Evolutionary conservation across 139 green algal genomes (phyloP), one percentile per base, ranked within the genome.

Genomic region (Chlorella sp.): DNA sequence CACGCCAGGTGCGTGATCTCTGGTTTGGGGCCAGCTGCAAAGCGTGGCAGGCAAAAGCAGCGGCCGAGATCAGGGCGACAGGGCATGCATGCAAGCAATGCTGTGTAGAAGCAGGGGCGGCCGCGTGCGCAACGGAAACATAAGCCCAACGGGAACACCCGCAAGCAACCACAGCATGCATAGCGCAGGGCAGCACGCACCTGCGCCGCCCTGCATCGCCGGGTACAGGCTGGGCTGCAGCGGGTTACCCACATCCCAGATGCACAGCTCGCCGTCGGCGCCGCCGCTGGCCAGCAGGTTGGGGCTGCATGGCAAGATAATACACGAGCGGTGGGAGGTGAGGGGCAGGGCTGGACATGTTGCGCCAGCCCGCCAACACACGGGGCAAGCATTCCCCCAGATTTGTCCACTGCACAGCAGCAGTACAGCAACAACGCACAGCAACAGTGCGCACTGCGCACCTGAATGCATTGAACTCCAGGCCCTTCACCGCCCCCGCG

Each of bases 191-290:
- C 44, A 51, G 44, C 44, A 51, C 44, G 23, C 73, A 57, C 74
- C 74, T 21, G 76, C 56, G 67, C 75, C 65, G 30, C 41, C 82
- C 83, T 94, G 91, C 60, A 95, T 86, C 0, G 90, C 80, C 3
- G 94, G 93, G 79, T 93, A 97, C 28, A 92, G 81, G 18, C 75
- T 87, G 5, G 97, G 97, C 36, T 90, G 88, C 3, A 88, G 26
- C 0, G 97, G 96, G 71, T 96, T 95, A 26, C 88, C 91, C 30
- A 99, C 72, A 86, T 99, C 95, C 98, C 98, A 99, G 56, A 99
- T 98, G 89, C 92, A 95, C 36, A 99, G 84, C 82, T 99, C 97
- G 25, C 94, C 95, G 83, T 99, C 97, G 15, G 86, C 91, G 32
- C 90, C 96, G 13, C 96, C 97, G 25, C 93, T 97, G 13, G 98